phyloP scores from a whole-genome alignment of 345 rosid species.

The Carallia pectinifolia region DNA sequence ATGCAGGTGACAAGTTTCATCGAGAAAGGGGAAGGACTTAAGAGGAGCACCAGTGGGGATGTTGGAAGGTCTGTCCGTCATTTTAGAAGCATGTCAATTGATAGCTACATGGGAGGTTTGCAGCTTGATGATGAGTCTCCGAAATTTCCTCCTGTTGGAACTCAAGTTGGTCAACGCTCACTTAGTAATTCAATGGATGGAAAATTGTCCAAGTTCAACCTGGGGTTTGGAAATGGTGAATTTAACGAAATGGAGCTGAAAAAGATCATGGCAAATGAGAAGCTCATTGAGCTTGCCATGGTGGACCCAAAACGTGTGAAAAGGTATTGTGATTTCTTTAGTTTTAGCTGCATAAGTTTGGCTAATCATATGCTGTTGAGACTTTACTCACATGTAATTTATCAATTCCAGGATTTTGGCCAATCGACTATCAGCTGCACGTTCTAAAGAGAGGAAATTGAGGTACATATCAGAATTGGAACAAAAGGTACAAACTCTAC shows the following conservation, averaged over 20 bases:
- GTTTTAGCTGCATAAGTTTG: not conserved
- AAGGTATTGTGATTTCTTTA: not conserved
- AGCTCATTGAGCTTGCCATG: not conserved
- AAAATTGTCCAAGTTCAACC: not conserved
- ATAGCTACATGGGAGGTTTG: not conserved
- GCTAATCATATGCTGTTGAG: not conserved
- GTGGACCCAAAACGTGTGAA: conserved; percentile 2
- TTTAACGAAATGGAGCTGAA: not conserved
- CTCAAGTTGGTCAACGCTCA: not conserved
- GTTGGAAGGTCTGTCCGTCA: not conserved
- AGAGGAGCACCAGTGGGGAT: not conserved
- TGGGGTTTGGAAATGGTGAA: not conserved
- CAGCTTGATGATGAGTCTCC: not conserved
- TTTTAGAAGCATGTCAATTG: not conserved
- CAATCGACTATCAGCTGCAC: conserved; percentile 2
- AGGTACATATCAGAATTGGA: not conserved
- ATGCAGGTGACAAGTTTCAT: not conserved
- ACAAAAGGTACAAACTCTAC: not conserved
- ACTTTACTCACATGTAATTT: not conserved
- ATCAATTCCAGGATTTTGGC: conserved; percentile 2
- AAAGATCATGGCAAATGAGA: not conserved
- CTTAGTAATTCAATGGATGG: not conserved
- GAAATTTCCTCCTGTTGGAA: not conserved
- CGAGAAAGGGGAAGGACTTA: not conserved
- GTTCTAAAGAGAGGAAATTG: not conserved